phyloP scores from a whole-genome alignment of 371 early-diverging fungal species.

The Basidiobolus meristosporus region DNA sequence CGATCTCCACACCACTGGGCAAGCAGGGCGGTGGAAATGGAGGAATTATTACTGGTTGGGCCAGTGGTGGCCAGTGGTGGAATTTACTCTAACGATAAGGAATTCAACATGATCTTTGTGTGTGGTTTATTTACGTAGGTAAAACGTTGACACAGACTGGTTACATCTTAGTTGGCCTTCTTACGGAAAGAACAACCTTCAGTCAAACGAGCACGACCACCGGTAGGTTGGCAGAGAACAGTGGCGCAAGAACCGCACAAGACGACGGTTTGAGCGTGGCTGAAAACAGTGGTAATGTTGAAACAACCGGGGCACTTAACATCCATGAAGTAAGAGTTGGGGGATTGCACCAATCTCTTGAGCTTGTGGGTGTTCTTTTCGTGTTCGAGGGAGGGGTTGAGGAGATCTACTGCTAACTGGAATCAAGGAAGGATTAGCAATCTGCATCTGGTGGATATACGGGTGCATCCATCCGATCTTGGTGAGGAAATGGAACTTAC shows the following conservation, averaged over 20 bases:
- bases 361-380: slow-evolving; percentile 95
- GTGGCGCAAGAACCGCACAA: slow-evolving; percentile 88
- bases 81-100: too few relatives aligned
- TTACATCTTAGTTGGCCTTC: too few relatives aligned
- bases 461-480: too few relatives aligned
- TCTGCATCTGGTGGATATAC: too few relatives aligned
- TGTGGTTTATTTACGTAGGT: too few relatives aligned
- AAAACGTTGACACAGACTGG: too few relatives aligned
- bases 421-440: slow-evolving; percentile 1
- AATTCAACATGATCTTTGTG: too few relatives aligned
- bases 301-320: slow-evolving; percentile 98
- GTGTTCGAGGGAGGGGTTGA: slow-evolving; percentile 90
- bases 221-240: slow-evolving; percentile 97
- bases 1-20: too few relatives aligned
- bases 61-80: too few relatives aligned
- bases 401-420: slow-evolving; percentile 95
- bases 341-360: slow-evolving; percentile 97
- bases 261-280: slow-evolving; percentile 98
- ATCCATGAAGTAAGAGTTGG: slow-evolving; percentile 99
- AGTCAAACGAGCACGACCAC: slow-evolving; percentile 94
- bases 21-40: too few relatives aligned
- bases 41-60: too few relatives aligned
- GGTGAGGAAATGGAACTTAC: too few relatives aligned
- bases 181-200: slow-evolving; percentile 24
- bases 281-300: slow-evolving; percentile 93